Conservation (phyloP, 139 green algal species). For the Picochlorum costavermella region DNA sequence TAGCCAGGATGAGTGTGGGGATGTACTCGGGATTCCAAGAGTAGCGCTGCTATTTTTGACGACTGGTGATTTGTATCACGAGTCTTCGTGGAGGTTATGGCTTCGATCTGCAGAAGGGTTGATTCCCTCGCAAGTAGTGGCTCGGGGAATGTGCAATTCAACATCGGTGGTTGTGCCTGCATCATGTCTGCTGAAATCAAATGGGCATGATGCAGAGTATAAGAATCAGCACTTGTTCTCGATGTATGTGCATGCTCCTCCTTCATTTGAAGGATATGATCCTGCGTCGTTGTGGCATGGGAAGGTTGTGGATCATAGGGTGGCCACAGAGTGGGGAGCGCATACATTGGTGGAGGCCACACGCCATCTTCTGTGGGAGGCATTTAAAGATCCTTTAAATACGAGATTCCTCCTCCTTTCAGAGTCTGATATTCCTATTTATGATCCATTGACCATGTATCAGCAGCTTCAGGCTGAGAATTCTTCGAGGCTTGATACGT, state of each 20-base stretch:
- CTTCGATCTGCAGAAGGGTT: constrained; percentile 1
- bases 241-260: constrained; percentile 31
- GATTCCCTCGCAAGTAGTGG: constrained; percentile 7
- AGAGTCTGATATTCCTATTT: constrained; percentile 25
- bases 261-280: constrained; percentile 1
- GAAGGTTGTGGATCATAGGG: constrained; percentile 12
- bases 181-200: not conserved
- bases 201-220: not conserved
- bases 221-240: constrained; percentile 32
- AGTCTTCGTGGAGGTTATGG: constrained; percentile 8
- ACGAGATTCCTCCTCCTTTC: constrained; percentile 19
- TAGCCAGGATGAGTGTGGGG: constrained; percentile 1
- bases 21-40: constrained; percentile 2
- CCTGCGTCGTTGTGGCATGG: not conserved
- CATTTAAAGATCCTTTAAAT: not conserved
- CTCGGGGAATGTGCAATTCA: not conserved
- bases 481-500: not conserved
- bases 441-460: constrained; percentile 25
- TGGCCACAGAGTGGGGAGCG: constrained; percentile 15
- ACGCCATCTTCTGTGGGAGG: not conserved
- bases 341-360: not conserved
- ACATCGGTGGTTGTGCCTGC: not conserved
- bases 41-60: constrained; percentile 20
- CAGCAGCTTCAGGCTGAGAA: constrained; percentile 21
- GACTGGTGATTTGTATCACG: constrained; percentile 5